Percentiles rank a stretch among this genome's conserved stretches.
Evolutionary conservation across 2,329 filamentous ascomycete genomes (phyloP).

Genomic region (Exserohilum turcica): DNA sequence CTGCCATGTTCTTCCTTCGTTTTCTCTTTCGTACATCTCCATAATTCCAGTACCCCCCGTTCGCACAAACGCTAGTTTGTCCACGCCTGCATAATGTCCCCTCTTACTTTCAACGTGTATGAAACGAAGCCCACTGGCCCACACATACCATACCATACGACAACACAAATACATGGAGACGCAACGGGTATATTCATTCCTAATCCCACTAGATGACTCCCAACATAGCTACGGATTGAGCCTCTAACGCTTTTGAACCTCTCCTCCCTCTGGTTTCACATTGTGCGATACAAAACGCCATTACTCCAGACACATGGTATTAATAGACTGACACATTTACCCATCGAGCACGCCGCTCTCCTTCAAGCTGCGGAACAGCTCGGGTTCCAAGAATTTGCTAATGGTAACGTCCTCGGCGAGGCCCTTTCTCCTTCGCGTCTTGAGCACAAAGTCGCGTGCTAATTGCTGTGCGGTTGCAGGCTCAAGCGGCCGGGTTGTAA

Average conservation of each 20-base stretch:
- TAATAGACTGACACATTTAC: conserved; percentile 13
- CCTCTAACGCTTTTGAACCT: not conserved
- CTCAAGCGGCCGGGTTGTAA: conserved; percentile 81
- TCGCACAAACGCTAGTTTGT: too few species aligned
- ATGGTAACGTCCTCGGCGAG: conserved; percentile 94
- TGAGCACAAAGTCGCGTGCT: conserved; percentile 93
- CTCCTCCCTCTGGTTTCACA: not conserved
- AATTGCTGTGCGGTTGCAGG: conserved; percentile 87
- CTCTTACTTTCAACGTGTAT: too few species aligned
- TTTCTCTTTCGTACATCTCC: too few species aligned
- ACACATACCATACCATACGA: not conserved
- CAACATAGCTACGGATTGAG: not conserved
- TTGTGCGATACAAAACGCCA: conserved; percentile 5
- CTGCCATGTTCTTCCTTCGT: too few species aligned
- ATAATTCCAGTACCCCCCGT: too few species aligned
- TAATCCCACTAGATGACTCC: not conserved
- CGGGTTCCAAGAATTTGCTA: conserved; percentile 93
- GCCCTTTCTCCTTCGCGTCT: conserved; percentile 91
- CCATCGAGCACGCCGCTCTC: conserved; percentile 85
- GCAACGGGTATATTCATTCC: conserved; percentile 13
- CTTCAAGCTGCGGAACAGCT: conserved; percentile 85
- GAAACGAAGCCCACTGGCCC: too few species aligned
- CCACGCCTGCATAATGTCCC: too few species aligned
- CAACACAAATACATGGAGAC: not conserved
- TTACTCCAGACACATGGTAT: conserved; percentile 19